phyloP scores from a whole-genome alignment of 805 yeast genomes.

The Ogataea dorogensis region DNA sequence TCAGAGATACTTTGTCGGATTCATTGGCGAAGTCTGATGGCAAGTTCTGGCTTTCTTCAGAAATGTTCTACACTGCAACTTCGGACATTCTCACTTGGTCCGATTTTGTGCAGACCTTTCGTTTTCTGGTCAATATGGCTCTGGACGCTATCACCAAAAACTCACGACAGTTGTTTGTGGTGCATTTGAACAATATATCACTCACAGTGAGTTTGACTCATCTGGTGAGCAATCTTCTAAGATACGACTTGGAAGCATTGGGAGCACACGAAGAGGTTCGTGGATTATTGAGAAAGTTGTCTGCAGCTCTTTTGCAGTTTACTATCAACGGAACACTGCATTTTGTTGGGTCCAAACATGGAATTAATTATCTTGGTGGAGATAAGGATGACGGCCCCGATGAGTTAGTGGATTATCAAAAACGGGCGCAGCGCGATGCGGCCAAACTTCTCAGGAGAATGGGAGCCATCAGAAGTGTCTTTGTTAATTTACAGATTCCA shows the following conservation, averaged over 20 bases:
- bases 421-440: conserved; percentile 26
- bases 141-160: conserved; percentile 50
- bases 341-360: conserved; percentile 36
- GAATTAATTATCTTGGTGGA: conserved; percentile 26
- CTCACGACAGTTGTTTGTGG: conserved; percentile 50
- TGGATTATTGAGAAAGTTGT: conserved; percentile 49
- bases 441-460: conserved; percentile 21
- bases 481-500: conserved; percentile 16
- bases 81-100: conserved; percentile 63
- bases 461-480: conserved; percentile 16
- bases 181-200: conserved; percentile 53
- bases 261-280: conserved; percentile 47
- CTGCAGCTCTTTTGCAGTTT: conserved; percentile 57
- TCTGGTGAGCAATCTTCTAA: conserved; percentile 52
- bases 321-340: conserved; percentile 65
- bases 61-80: conserved; percentile 56
- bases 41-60: conserved; percentile 31
- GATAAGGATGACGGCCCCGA: too few relatives aligned
- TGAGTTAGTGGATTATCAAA: too few relatives aligned
- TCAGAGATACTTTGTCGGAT: conserved; percentile 14
- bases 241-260: conserved; percentile 47
- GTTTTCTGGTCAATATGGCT: conserved; percentile 46
- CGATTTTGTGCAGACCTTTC: conserved; percentile 47
- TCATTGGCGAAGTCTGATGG: conserved; percentile 12
- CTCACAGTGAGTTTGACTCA: conserved; percentile 53